Evolutionary conservation across 1,284 basidiomycete genomes (phyloP), one percentile per base, ranked within the genome.

Genomic region (Ceratobasidium sp.): DNA sequence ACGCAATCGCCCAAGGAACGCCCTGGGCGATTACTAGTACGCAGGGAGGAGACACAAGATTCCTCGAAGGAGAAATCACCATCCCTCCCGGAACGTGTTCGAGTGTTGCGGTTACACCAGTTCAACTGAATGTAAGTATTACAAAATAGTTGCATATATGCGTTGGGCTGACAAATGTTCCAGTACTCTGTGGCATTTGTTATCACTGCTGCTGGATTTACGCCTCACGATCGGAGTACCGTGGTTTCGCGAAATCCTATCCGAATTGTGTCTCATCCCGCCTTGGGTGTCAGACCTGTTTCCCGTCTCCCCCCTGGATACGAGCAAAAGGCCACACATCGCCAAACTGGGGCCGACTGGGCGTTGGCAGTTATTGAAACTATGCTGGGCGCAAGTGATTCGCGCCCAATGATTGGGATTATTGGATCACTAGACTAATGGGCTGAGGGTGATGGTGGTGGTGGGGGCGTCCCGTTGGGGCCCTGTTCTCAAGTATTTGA

Each of bases 161-260:
- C 19, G 8, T 27, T 19, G 19, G 21, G 7, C 9, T 25, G 25
- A 30, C 3, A 30, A 25, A 29, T 7, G 23, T 19, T 39, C 14
- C 21, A 62, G 58, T 62, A 62, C n/a, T 50, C 58, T 8, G 58
- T 62, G 47, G 21, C 33, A 16, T 62, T 62, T 50, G 58, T 30
- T 23, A n/a, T 62, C 30, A 50, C 47, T 33, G 46, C 58, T 30
- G 58, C 46, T 23, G 58, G 58, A 39, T 62, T 62, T 33, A 30
- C 16, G 49, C 58, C 58, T n/a, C 47, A 62, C 36, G 30, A 62
- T 49, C 58, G 23, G 21, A 21, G n/a, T 27, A 14, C 16, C 8
- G 23, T 50, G 21, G 21, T 62, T 27, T 11, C 23, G 7, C n/a
- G 47, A 27, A 19, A 50, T 13, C 47, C 58, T 23, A 52, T 62